Base-by-base conservation (phyloP, 164 flowering plant genomes). In the Chimonanthus salicifolius region DNA sequence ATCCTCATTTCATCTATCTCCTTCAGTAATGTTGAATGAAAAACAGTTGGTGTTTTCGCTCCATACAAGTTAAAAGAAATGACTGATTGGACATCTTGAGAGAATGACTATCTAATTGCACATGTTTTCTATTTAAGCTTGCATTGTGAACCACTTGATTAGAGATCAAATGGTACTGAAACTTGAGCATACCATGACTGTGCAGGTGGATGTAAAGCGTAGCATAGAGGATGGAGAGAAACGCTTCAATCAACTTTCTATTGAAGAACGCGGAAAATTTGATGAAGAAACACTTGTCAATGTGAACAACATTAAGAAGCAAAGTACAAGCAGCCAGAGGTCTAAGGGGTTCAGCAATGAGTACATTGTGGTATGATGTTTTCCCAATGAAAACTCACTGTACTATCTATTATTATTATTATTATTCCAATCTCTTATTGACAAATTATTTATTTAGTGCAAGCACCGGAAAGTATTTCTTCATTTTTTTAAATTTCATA, bases 251-350 rank as follows among this genome's bases (percentile, higher is more conserved):
- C 87, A 88, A 77, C 90, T 95, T 47, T 93, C 94, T 20, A 88
- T 90, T 77, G 99, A 95, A 82, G 99, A 95, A 82, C 84, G 98
- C 2, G 98, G 94, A 0, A 95, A 95, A 77, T 93, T 95, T 80
- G 97, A 93, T 72, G 99, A 95, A 77, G 99, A 93, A 84, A 95
- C 98, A n/a, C 90, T 95, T 58, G 97, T 93, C 65, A 95, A 92
- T 83, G 92, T 93, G 62, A 93, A 95, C 83, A 90, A 80, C 82
- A 87, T 93, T 4, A 90, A 79, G 75, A 93, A 76, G 82, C 83
- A 87, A 78, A 86, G 87, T 75, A 72, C 91, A 64, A 74, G 72
- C 2, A 81, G 83, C 70, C 85, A 79, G 69, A 84, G 88, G 73
- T 69, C 86, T 71, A 85, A 73, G 81, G 98, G 94, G 71, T 91